Percentiles rank a stretch among this genome's conserved stretches.
Evolutionary conservation across 1,139 yeast species (phyloP).

Genomic region (Taiozyma onychis): DNA sequence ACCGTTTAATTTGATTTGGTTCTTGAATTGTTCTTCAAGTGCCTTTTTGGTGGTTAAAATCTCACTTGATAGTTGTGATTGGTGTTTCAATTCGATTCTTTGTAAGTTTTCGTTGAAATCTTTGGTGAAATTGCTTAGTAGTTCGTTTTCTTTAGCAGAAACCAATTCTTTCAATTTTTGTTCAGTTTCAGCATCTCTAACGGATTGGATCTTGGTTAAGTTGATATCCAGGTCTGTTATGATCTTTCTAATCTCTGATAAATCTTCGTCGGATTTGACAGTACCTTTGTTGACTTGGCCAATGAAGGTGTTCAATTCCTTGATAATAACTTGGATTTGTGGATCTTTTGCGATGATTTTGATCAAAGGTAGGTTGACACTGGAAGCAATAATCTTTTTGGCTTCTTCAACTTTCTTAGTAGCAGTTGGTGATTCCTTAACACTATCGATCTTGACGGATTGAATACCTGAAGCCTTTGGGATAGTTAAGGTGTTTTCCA

Average conservation of each 20-base stretch:
- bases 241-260: slow-evolving; percentile 11
- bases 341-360: slow-evolving; percentile 26
- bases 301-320: slow-evolving; percentile 30
- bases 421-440: slow-evolving; percentile 7
- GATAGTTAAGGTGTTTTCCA: slow-evolving; percentile 37
- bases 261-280: slow-evolving; percentile 9
- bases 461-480: slow-evolving; percentile 36
- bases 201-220: slow-evolving; percentile 9
- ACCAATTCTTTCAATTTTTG: slow-evolving; percentile 22
- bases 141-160: slow-evolving; percentile 28
- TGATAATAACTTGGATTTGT: slow-evolving; percentile 26
- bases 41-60: slow-evolving; percentile 64
- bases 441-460: slow-evolving; percentile 24
- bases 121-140: slow-evolving; percentile 43
- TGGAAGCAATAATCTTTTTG: slow-evolving; percentile 14
- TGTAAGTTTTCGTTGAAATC: slow-evolving; percentile 59
- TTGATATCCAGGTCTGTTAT: slow-evolving; percentile 12
- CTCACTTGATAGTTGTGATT: slow-evolving; percentile 56
- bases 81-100: slow-evolving; percentile 59
- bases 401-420: slow-evolving; percentile 11
- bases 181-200: slow-evolving; percentile 16
- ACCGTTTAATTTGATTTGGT: slow-evolving; percentile 67
- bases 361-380: slow-evolving; percentile 25
- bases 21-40: slow-evolving; percentile 70
- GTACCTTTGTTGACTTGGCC: slow-evolving; percentile 27